Base-by-base conservation (phyloP, 1,139 yeast genomes). In the Yamadazyma kanchanaburiensis region DNA sequence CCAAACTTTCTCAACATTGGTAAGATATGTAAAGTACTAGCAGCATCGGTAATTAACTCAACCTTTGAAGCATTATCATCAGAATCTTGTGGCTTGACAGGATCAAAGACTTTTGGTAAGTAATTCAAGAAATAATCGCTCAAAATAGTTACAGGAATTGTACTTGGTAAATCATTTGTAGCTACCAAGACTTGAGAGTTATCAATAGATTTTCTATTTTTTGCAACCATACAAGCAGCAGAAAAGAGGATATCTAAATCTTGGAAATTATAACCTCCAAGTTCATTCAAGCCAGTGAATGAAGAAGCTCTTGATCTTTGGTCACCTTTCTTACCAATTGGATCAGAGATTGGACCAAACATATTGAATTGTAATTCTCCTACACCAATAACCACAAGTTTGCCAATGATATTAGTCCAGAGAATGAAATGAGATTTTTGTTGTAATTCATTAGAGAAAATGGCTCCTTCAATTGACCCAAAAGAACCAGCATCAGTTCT, bases 201-300 rank as follows among this genome's bases (percentile, higher is more conserved):
- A 12, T 39, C 46, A 2, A 33, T 21, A 10, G 40, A 24, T n/a
- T 42, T 35, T 26, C 60, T 42, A 19, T 49, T 48, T 22, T 48
- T 44, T 10, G 60, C 63, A 12, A 56, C 55, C 28, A 49, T 40
- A 22, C 58, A 46, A 4, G 70, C 70, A 2, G 55, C 40, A n/a
- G 48, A 43, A 26, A 66, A 41, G 36, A 66, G 50, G 19, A 65
- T 44, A 37, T 62, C 69, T 37, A 64, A 53, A 39, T 65, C 72
- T 34, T 64, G 68, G 49, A 64, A 65, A 34, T 64, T 65, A 40
- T 49, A 52, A 2, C 69, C 70, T 13, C 69, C 70, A 37, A 64
- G 48, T 8, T 64, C 71, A 40, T 63, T 62, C 24, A 64, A 38
- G 3, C 66, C 64, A 8, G 64, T 52, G 31, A 63, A 59, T 18